Conservation (phyloP, 106 monocot genomes). For the Dioscorea zingiberensis region DNA sequence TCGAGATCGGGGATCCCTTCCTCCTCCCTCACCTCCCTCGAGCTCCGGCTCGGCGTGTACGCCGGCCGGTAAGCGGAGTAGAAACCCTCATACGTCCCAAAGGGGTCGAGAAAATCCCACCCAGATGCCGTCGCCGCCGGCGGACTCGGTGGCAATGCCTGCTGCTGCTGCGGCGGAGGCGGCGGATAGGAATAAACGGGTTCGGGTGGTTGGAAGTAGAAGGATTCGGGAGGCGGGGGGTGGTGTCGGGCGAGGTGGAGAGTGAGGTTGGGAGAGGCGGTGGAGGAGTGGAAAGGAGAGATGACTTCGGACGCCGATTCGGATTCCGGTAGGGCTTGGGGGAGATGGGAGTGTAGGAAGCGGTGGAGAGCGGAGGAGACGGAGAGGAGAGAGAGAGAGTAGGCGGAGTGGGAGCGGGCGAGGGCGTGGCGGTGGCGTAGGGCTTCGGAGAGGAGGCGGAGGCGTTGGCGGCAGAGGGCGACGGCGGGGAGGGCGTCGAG, state of each 20-base stretch:
- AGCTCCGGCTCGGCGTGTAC: slow-evolving; percentile 25
- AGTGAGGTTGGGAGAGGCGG: background rate
- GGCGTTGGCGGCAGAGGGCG: slow-evolving; percentile 18
- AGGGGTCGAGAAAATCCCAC: slow-evolving; percentile 44
- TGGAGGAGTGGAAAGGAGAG: too few relatives aligned
- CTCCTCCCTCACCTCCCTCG: slow-evolving; percentile 32
- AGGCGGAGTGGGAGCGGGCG: slow-evolving; percentile 22
- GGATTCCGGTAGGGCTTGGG: slow-evolving; percentile 1
- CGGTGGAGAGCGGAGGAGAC: slow-evolving; percentile 1
- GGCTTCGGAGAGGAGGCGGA: slow-evolving; percentile 19
- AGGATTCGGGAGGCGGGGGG: slow-evolving; percentile 1
- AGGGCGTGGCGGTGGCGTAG: slow-evolving; percentile 15
- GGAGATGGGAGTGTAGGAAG: slow-evolving; percentile 8
- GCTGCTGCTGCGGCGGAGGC: background rate
- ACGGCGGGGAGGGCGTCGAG: slow-evolving; percentile 12
- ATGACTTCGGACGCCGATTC: background rate
- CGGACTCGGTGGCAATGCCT: slow-evolving; percentile 11
- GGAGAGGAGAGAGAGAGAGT: slow-evolving; percentile 17
- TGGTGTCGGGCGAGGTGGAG: slow-evolving; percentile 4
- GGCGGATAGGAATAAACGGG: background rate
- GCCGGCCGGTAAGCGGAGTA: background rate
- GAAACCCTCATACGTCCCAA: slow-evolving; percentile 16
- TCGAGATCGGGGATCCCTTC: slow-evolving; percentile 51
- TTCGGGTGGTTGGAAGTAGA: background rate
- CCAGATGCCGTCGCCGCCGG: slow-evolving; percentile 20